These are phyloP conservation scores for Penicillium argentinense DNA, from an alignment of 495 filamentous ascomycete species.

Conservation along the genomic window DNA sequence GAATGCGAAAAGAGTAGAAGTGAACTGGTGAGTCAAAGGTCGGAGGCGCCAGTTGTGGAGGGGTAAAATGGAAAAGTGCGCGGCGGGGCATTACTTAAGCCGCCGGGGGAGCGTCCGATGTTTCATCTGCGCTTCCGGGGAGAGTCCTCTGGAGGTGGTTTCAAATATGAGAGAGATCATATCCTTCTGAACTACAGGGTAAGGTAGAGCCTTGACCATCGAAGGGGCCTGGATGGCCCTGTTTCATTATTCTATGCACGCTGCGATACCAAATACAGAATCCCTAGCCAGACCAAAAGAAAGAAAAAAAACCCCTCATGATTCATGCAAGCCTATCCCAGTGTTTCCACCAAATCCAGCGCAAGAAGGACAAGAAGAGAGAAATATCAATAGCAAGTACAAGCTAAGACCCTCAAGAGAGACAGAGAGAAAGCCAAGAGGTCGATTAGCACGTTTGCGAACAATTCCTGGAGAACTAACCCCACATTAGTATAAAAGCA, in stretches of 20 bases:
- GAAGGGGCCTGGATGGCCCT: too few species aligned
- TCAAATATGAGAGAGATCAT: too few species aligned
- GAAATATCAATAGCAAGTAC: too few species aligned
- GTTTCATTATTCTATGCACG: conserved; percentile 33
- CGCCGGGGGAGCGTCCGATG: not conserved
- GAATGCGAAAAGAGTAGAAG: conserved; percentile 2
- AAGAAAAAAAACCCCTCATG: conserved; percentile 20
- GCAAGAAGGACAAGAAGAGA: conserved; percentile 9
- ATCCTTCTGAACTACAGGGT: too few species aligned
- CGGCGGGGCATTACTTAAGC: conserved; percentile 24
- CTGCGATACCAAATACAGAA: conserved; percentile 17
- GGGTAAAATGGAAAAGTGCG: conserved; percentile 28
- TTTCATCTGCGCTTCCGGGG: conserved; percentile 1
- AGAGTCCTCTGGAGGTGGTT: too few species aligned
- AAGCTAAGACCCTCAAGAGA: too few species aligned
- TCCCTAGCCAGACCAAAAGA: conserved; percentile 12
- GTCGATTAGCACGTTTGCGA: too few species aligned
- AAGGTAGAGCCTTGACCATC: too few species aligned
- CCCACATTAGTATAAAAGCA: too few species aligned
- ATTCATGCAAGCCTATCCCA: conserved; percentile 14
- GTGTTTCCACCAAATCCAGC: conserved; percentile 14
- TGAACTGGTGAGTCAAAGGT: conserved; percentile 17
- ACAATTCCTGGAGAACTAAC: too few species aligned
- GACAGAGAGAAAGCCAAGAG: too few species aligned
- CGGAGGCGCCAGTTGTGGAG: conserved; percentile 22